Conservation (phyloP, 257 asterid genomes). For the Agastache rugosa region DNA sequence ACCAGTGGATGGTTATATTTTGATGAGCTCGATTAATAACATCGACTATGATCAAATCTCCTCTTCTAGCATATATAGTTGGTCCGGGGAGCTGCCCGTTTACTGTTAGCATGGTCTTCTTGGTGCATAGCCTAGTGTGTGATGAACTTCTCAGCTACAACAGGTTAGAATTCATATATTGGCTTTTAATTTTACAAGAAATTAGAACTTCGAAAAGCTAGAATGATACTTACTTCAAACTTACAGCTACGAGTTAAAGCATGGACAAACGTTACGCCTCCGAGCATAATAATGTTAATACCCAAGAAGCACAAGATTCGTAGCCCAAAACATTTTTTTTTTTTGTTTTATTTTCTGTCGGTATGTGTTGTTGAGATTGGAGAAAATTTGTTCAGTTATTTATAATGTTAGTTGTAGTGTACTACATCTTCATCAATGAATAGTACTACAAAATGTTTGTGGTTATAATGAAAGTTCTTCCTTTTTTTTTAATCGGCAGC, state of each 20-base stretch:
- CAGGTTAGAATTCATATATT: neutral
- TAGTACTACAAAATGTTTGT: too few relatives aligned
- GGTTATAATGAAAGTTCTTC: too few relatives aligned
- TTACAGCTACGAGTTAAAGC: conserved; percentile 39
- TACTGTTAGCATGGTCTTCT: conserved; percentile 44
- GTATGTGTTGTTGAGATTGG: neutral
- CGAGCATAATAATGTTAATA: conserved; percentile 19
- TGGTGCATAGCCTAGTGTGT: conserved; percentile 45
- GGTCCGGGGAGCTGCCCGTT: conserved; percentile 56
- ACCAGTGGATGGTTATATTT: conserved; percentile 51
- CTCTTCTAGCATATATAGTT: conserved; percentile 41
- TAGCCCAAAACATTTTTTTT: conserved; percentile 13
- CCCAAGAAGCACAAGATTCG: conserved; percentile 29
- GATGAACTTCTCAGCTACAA: conserved; percentile 39
- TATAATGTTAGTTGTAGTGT: conserved; percentile 26
- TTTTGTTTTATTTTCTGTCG: neutral
- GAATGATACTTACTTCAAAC: conserved; percentile 37
- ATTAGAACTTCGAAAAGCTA: too few relatives aligned
- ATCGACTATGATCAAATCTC: conserved; percentile 41
- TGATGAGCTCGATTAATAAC: conserved; percentile 32
- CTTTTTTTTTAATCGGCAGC: too few relatives aligned
- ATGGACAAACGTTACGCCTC: conserved; percentile 13
- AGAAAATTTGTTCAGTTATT: conserved; percentile 38
- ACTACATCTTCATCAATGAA: too few relatives aligned
- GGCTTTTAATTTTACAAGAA: too few relatives aligned